Conservation (phyloP, 257 asterid species). For the Penstemon barbatus region DNA sequence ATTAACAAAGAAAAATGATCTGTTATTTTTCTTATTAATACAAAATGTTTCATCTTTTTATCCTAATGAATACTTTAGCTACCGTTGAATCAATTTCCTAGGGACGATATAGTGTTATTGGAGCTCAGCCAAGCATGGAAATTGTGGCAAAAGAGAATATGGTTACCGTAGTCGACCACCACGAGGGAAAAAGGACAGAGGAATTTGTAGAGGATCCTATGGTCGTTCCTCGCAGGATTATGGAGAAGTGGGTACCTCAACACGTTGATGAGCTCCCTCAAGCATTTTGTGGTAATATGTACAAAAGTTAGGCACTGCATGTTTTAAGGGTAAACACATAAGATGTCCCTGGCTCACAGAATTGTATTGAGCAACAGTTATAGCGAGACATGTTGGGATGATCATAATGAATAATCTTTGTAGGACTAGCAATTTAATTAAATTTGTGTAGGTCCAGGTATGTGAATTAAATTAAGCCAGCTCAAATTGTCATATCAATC, state of each 20-base stretch:
- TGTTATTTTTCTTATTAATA: not conserved
- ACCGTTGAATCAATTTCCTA: slow-evolving; percentile 42
- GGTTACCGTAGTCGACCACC: slow-evolving; percentile 86
- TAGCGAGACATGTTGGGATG: slow-evolving; percentile 6
- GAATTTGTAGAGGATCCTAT: slow-evolving; percentile 89
- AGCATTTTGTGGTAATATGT: slow-evolving; percentile 79
- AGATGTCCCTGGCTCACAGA: slow-evolving; percentile 12
- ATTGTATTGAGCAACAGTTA: slow-evolving; percentile 6
- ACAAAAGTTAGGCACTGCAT: slow-evolving; percentile 9
- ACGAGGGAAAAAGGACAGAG: slow-evolving; percentile 50
- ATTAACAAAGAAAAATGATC: not conserved
- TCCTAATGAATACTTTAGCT: slow-evolving; percentile 27
- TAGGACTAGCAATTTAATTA: not conserved
- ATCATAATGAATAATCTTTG: not conserved
- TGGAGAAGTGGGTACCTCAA: slow-evolving; percentile 92
- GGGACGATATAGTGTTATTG: slow-evolving; percentile 94
- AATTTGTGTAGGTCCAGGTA: not conserved
- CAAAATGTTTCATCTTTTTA: slow-evolving; percentile 7
- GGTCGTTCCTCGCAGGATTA: slow-evolving; percentile 74
- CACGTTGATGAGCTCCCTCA: slow-evolving; percentile 92
- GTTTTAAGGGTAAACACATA: slow-evolving; percentile 1
- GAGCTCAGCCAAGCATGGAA: slow-evolving; percentile 98
- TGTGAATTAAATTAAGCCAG: not conserved
- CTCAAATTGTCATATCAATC: not conserved
- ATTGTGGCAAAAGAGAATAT: slow-evolving; percentile 81